phyloP scores from a whole-genome alignment of 495 filamentous ascomycete genomes.

The Pyrenula massariospora region DNA sequence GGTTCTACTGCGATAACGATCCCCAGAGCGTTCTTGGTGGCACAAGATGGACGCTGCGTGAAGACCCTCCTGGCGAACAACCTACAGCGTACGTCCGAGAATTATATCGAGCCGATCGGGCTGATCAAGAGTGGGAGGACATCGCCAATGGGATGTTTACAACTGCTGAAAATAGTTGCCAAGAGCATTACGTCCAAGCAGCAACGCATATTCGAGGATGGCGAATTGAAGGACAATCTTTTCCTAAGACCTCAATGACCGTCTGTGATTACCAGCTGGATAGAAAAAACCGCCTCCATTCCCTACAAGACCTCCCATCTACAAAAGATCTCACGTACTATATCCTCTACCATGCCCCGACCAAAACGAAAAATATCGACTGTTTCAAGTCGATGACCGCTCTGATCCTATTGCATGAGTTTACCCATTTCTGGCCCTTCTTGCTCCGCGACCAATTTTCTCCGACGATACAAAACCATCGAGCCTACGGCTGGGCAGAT shows the following conservation, averaged over 20 bases:
- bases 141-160: background rate
- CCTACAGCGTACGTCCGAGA: background rate
- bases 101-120: background rate
- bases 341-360: background rate
- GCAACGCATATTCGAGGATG: background rate
- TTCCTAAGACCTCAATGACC: background rate
- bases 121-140: background rate
- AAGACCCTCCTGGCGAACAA: background rate
- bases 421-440: background rate
- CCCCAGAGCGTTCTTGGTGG: background rate
- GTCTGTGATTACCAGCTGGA: background rate
- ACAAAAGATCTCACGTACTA: background rate
- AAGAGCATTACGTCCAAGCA: background rate
- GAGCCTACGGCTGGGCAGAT: background rate
- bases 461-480: background rate
- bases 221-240: background rate
- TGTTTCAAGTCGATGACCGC: background rate
- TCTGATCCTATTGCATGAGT: background rate
- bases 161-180: background rate
- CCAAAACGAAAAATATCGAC: background rate
- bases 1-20: background rate
- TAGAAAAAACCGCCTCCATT: background rate
- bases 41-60: background rate
- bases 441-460: background rate
- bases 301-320: background rate